Evolutionary conservation across 1,139 yeast species (phyloP).

Genomic region (Kodamaea derodonti): DNA sequence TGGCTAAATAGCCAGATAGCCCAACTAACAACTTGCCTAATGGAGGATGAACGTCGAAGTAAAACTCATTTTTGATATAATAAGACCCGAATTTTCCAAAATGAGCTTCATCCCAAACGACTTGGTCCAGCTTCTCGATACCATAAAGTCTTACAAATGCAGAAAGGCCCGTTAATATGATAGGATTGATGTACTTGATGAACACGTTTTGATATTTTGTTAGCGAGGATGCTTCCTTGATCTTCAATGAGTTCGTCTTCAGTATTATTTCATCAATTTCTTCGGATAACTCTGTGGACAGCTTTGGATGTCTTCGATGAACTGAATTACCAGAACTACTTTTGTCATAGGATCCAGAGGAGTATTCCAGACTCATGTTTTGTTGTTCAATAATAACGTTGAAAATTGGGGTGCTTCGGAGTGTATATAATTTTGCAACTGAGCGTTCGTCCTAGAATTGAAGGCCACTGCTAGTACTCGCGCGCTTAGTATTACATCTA

Average conservation of each 20-base stretch:
- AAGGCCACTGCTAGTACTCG: no score
- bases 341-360: not conserved
- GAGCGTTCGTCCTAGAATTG: no score
- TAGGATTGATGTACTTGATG: constrained; percentile 26
- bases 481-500: no score
- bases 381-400: not conserved
- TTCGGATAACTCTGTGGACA: constrained; percentile 2
- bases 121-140: constrained; percentile 60
- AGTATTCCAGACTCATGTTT: not conserved
- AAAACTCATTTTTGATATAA: constrained; percentile 61
- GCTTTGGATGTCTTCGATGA: constrained; percentile 2
- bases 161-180: constrained; percentile 51
- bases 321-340: not conserved
- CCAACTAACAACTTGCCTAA: constrained; percentile 70
- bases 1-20: constrained; percentile 63
- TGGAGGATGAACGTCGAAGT: constrained; percentile 80
- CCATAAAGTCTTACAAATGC: constrained; percentile 64
- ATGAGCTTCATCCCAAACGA: constrained; percentile 97
- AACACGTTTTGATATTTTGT: constrained; percentile 10
- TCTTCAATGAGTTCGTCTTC: constrained; percentile 12
- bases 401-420: not conserved
- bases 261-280: constrained; percentile 12
- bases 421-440: no score
- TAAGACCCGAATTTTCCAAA: constrained; percentile 67
- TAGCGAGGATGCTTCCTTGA: constrained; percentile 6